Conservation (phyloP, 257 asterid genomes). For the Penstemon newberryi region DNA sequence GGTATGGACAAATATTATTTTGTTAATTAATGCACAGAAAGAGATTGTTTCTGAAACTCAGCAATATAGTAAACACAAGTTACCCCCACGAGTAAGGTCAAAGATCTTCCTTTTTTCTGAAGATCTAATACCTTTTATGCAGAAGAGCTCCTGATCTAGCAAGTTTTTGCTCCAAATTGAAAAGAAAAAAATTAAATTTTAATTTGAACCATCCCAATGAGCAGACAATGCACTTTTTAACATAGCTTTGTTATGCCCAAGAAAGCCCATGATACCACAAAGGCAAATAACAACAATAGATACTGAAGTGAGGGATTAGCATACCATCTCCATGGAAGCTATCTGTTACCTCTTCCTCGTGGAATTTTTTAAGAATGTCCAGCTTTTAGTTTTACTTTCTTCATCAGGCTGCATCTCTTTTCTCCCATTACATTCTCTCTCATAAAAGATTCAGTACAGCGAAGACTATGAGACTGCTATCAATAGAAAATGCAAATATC, state of each 20-base stretch:
- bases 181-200: conserved; percentile 8
- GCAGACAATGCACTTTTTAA: conserved; percentile 7
- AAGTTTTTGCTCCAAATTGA: neutral
- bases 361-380: conserved; percentile 83
- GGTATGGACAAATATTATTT: neutral
- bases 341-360: conserved; percentile 61
- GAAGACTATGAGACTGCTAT: conserved; percentile 79
- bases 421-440: conserved; percentile 81
- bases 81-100: neutral
- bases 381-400: conserved; percentile 66
- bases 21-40: too few relatives aligned
- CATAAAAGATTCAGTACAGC: conserved; percentile 87
- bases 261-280: neutral
- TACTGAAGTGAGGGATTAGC: conserved; percentile 4
- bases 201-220: neutral
- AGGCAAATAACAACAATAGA: conserved; percentile 17
- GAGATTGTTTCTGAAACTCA: neutral
- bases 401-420: conserved; percentile 56
- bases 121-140: too few relatives aligned
- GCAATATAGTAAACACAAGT: neutral
- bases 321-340: conserved; percentile 61
- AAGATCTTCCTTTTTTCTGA: too few relatives aligned
- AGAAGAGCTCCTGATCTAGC: neutral
- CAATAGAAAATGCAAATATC: conserved; percentile 18
- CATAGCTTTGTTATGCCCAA: neutral